Percentiles rank a stretch among this genome's conserved stretches.
Conservation (phyloP, 2,329 filamentous ascomycete genomes). For the Fusarium armeniacum region DNA sequence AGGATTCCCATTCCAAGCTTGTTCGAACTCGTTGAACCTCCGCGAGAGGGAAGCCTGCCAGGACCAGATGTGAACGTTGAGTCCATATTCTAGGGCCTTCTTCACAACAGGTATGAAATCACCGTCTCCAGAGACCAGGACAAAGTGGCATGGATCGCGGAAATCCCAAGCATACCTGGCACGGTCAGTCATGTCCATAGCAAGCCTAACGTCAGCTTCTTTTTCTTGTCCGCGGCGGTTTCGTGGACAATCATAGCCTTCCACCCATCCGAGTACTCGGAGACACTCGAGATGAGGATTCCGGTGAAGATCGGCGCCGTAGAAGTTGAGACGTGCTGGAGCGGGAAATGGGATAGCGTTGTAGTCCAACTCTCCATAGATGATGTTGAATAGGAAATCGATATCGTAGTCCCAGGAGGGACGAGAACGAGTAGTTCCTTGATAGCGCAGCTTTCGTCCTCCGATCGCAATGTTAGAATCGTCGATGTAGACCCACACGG, state of each 20-base stretch:
- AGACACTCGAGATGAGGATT: neutral
- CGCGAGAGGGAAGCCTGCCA: neutral
- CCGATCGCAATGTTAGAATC: neutral
- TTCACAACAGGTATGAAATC: neutral
- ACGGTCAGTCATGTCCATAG: neutral
- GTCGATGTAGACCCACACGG: neutral
- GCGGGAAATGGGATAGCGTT: too few species aligned
- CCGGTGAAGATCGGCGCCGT: neutral
- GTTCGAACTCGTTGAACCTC: too few species aligned
- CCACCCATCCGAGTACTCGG: too few species aligned
- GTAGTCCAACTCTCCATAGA: neutral
- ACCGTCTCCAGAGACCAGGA: neutral
- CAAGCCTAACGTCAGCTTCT: neutral
- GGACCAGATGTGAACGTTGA: neutral
- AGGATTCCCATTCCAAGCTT: accelerated
- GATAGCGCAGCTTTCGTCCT: neutral
- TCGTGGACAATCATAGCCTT: neutral
- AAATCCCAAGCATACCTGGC: too few species aligned
- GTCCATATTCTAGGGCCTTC: too few species aligned
- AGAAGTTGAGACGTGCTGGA: neutral
- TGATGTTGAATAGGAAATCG: neutral
- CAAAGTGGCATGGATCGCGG: neutral
- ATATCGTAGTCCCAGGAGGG: neutral
- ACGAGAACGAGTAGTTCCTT: accelerated
- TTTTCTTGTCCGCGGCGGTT: neutral